Evolutionary conservation across 108 stramenopile genomes (phyloP).

Genomic region (Bacterosira constricta): DNA sequence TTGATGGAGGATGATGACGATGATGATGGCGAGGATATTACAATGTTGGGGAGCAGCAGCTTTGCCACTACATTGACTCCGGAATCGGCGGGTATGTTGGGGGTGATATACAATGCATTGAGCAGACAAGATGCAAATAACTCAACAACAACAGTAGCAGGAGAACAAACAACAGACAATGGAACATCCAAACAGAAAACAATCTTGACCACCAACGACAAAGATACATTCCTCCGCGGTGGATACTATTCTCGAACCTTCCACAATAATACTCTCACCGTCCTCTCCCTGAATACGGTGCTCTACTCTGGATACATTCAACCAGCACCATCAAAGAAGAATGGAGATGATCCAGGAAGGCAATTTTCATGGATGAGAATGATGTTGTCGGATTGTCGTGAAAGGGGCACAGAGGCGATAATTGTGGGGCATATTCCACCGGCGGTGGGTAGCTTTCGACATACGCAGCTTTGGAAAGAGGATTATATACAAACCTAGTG

Average conservation of each 20-base stretch:
- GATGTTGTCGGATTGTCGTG: slow-evolving; percentile 33
- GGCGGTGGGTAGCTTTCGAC: slow-evolving; percentile 59
- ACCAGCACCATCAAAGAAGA: slow-evolving; percentile 35
- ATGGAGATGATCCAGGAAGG: slow-evolving; percentile 59
- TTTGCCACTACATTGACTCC: not conserved
- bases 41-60: not conserved
- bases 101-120: slow-evolving; percentile 29
- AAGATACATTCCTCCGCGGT: slow-evolving; percentile 55
- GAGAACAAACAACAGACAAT: slow-evolving; percentile 22
- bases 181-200: slow-evolving; percentile 21
- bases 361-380: slow-evolving; percentile 68
- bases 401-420: slow-evolving; percentile 26
- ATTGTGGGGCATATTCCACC: slow-evolving; percentile 74
- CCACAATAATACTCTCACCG: slow-evolving; percentile 32
- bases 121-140: not conserved
- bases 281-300: slow-evolving; percentile 70
- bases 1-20: slow-evolving; percentile 12
- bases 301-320: slow-evolving; percentile 50
- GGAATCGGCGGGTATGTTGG: slow-evolving; percentile 34
- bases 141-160: not conserved
- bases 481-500: slow-evolving; percentile 47
- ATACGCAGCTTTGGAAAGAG: slow-evolving; percentile 68
- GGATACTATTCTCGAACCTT: slow-evolving; percentile 64
- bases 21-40: not conserved
- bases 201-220: slow-evolving; percentile 29